These are phyloP conservation scores for Acacia pycnantha DNA, from an alignment of 331 rosid species.

Conservation along the genomic window DNA sequence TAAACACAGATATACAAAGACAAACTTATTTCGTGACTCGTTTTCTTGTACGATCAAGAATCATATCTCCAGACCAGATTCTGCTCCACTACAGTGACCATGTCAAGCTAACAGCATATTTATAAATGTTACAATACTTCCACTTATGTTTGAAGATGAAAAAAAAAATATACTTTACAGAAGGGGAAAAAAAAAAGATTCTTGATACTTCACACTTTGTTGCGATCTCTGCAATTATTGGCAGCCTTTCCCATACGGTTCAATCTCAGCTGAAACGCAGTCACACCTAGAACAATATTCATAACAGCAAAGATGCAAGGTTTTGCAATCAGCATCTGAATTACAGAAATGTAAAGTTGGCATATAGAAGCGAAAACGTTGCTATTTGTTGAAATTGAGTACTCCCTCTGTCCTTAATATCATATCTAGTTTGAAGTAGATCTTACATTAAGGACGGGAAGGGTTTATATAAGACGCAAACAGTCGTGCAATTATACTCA, in stretches of 20 bases:
- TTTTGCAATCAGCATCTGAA: constrained; percentile 24
- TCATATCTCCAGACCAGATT: not conserved
- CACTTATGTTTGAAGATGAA: constrained; percentile 30
- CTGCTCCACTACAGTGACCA: constrained; percentile 4
- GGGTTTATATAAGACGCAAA: not conserved
- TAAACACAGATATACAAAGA: too few species aligned
- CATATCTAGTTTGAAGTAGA: too few species aligned
- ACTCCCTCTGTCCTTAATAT: not conserved
- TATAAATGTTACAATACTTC: constrained; percentile 31
- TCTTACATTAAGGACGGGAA: too few species aligned
- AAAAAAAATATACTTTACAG: constrained; percentile 43
- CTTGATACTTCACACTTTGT: constrained; percentile 40
- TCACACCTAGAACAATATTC: constrained; percentile 30
- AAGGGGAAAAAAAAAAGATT: not conserved
- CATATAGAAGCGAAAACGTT: not conserved
- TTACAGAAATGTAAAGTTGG: not conserved
- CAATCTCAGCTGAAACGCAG: constrained; percentile 23
- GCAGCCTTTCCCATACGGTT: constrained; percentile 37
- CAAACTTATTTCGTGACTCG: not conserved
- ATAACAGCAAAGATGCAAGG: constrained; percentile 33
- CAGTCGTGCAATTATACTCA: not conserved
- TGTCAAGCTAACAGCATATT: constrained; percentile 29
- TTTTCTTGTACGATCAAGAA: constrained; percentile 1
- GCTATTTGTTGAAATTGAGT: not conserved
- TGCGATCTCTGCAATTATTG: constrained; percentile 35